These are phyloP conservation scores for Xylaria venustula DNA, from an alignment of 495 filamentous ascomycete genomes.

Conservation along the genomic window DNA sequence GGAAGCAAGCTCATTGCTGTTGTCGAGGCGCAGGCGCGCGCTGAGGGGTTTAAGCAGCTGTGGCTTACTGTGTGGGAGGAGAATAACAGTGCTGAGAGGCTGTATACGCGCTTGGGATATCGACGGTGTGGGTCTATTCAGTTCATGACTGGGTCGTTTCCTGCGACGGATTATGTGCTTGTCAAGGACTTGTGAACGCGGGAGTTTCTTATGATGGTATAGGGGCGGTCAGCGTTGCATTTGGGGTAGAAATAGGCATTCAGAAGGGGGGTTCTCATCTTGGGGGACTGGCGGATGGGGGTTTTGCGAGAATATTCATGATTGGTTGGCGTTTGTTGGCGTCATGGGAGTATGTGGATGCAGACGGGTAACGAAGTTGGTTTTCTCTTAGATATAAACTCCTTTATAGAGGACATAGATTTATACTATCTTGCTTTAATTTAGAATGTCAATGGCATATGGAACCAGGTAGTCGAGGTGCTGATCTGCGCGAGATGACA, in stretches of 20 bases:
- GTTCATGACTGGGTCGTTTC: conserved; percentile 31
- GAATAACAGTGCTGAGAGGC: conserved; percentile 28
- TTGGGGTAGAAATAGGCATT: not conserved
- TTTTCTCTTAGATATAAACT: too few relatives aligned
- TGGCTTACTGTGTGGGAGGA: conserved; percentile 48
- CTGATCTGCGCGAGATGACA: too few relatives aligned
- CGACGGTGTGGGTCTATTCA: conserved; percentile 28
- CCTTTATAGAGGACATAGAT: too few relatives aligned
- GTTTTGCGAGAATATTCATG: too few relatives aligned
- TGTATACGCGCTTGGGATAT: conserved; percentile 37
- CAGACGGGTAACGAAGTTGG: too few relatives aligned
- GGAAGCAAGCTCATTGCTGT: conserved; percentile 31
- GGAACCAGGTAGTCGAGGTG: too few relatives aligned
- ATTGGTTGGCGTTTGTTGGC: too few relatives aligned
- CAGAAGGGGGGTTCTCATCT: too few relatives aligned
- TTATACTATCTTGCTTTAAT: too few relatives aligned
- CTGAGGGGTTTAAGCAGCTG: conserved; percentile 32
- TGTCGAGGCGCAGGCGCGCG: conserved; percentile 31
- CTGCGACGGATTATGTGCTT: conserved; percentile 35
- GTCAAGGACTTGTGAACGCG: conserved; percentile 1
- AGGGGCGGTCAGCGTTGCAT: not conserved
- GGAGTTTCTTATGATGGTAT: not conserved
- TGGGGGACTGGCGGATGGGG: too few relatives aligned
- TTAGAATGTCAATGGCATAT: too few relatives aligned
- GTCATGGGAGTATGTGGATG: too few relatives aligned